Evolutionary conservation across 192 early-diverging fungal genomes (phyloP).

Genomic region (Backusella westeae): DNA sequence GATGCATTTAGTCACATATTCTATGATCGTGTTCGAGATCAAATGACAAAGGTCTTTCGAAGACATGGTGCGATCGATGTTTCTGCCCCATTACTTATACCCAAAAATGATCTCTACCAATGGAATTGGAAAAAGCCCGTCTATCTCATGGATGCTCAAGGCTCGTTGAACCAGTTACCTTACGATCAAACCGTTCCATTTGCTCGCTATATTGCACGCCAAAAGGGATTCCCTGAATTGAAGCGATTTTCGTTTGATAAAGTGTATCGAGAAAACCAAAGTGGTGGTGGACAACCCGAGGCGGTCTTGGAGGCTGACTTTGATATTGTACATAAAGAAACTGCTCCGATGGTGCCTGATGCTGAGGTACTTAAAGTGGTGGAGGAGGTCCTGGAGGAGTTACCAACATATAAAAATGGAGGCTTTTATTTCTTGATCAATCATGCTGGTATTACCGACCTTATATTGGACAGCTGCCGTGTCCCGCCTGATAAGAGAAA

Average conservation of each 20-base stretch:
- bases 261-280: constrained; percentile 74
- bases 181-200: constrained; percentile 92
- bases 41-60: constrained; percentile 75
- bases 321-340: constrained; percentile 76
- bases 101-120: constrained; percentile 70
- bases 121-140: constrained; percentile 65
- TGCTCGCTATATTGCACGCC: constrained; percentile 79
- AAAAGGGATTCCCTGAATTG: constrained; percentile 61
- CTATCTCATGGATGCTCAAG: constrained; percentile 77
- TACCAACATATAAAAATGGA: constrained; percentile 64
- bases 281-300: constrained; percentile 87
- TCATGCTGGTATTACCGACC: constrained; percentile 70
- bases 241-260: constrained; percentile 87
- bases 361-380: constrained; percentile 89
- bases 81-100: constrained; percentile 78
- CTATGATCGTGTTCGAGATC: constrained; percentile 65
- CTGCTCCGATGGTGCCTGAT: constrained; percentile 69
- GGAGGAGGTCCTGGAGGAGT: constrained; percentile 66
- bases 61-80: constrained; percentile 85
- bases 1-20: constrained; percentile 67
- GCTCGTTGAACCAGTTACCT: constrained; percentile 81
- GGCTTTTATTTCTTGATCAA: constrained; percentile 67
- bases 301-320: constrained; percentile 82
- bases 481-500: constrained; percentile 58
- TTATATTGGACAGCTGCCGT: constrained; percentile 69